Evolutionary conservation across 225 moss, liverwort and hornwort genomes (phyloP).

Genomic region (Marchantia paleacea): DNA sequence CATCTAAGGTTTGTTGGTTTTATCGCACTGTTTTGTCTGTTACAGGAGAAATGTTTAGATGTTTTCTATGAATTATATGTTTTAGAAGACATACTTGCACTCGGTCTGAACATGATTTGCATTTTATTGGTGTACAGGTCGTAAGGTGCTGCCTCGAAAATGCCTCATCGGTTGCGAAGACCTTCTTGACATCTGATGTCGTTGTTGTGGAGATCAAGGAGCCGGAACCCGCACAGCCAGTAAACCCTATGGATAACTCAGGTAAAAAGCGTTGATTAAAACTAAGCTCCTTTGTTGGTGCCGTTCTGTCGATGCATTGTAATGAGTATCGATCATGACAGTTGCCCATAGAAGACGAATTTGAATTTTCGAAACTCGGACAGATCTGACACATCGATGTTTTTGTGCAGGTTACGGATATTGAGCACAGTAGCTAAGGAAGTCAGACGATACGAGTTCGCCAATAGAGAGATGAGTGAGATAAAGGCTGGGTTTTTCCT

Average conservation of each 20-base stretch:
- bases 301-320: not conserved
- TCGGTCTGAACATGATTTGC: too few species aligned
- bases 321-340: not conserved
- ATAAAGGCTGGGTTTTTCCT: conserved; percentile 31
- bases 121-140: conserved; percentile 49
- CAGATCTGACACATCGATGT: not conserved
- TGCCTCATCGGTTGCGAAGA: conserved; percentile 93
- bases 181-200: conserved; percentile 90
- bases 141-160: conserved; percentile 98
- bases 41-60: too few species aligned
- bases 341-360: not conserved
- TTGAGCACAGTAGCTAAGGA: conserved; percentile 27
- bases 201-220: conserved; percentile 97
- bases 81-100: too few species aligned
- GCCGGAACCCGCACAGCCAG: conserved; percentile 44
- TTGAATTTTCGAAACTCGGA: too few species aligned
- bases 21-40: too few species aligned
- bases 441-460: not conserved
- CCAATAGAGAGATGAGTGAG: not conserved
- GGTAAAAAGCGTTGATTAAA: conserved; percentile 33
- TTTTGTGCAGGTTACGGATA: conserved; percentile 78
- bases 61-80: too few species aligned
- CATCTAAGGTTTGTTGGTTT: conserved; percentile 57
- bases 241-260: conserved; percentile 86
- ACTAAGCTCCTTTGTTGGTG: too few species aligned